Evolutionary conservation across 2,329 filamentous ascomycete genomes (phyloP).

Genomic region (Microcyclosporella mali): DNA sequence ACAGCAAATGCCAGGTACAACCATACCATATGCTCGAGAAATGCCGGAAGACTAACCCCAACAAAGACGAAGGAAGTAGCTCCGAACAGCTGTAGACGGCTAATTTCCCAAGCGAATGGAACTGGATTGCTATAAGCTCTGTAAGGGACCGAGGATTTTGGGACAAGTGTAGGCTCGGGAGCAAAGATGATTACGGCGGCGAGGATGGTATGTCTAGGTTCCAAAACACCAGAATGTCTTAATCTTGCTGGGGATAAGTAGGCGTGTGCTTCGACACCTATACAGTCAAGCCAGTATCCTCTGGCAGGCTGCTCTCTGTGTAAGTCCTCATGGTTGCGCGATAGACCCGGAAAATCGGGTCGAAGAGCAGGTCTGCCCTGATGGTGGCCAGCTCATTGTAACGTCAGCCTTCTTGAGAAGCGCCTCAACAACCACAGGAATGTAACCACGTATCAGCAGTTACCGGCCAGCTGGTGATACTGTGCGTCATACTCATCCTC

Average conservation of each 20-base stretch:
- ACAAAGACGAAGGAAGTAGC: constrained; percentile 6
- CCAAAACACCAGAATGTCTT: constrained; percentile 6
- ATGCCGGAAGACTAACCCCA: constrained; percentile 10
- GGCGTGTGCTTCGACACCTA: constrained; percentile 18
- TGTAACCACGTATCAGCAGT: constrained; percentile 21
- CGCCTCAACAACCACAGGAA: constrained; percentile 26
- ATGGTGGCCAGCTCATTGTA: constrained; percentile 17
- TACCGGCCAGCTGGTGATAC: constrained; percentile 3
- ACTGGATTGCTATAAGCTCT: constrained; percentile 25
- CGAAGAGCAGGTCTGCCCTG: constrained; percentile 12
- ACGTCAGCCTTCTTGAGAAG: constrained; percentile 20
- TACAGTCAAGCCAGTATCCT: constrained; percentile 10
- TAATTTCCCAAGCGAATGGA: constrained; percentile 21
- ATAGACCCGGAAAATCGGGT: constrained; percentile 19
- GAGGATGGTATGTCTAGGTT: constrained; percentile 19
- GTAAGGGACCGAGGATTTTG: constrained; percentile 22
- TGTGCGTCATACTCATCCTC: constrained; percentile 2
- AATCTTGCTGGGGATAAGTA: constrained; percentile 28
- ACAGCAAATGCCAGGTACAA: constrained; percentile 28
- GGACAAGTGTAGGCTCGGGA: constrained; percentile 11
- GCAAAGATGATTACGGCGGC: constrained; percentile 11
- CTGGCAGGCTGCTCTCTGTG: neutral
- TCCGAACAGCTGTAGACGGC: constrained; percentile 17
- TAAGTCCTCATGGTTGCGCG: constrained; percentile 3
- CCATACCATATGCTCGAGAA: constrained; percentile 14